phyloP scores from a whole-genome alignment of 352 stramenopile genomes.

The Pythium coloratum region DNA sequence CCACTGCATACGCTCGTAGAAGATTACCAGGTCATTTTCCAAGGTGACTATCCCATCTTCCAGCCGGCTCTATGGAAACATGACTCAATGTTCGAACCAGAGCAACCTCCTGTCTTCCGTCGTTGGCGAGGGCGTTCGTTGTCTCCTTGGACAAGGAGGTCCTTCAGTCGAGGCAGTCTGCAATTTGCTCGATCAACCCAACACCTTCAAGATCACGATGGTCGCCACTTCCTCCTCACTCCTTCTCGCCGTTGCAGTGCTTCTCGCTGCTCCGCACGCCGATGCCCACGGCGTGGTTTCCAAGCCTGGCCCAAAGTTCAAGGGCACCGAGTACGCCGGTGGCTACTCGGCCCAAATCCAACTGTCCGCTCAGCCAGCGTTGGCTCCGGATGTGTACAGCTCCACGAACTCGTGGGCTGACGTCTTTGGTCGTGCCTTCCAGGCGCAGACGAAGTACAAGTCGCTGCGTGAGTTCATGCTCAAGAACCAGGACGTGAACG shows the following conservation, averaged over 20 bases:
- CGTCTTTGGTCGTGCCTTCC: conserved; percentile 29
- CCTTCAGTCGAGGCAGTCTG: neutral
- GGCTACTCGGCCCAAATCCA: conserved; percentile 7
- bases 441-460: conserved; percentile 41
- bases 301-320: conserved; percentile 12
- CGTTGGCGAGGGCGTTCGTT: too few species aligned
- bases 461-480: conserved; percentile 44
- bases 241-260: conserved; percentile 1
- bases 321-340: conserved; percentile 13
- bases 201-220: neutral
- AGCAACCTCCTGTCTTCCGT: too few species aligned
- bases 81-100: too few species aligned
- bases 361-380: neutral
- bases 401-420: conserved; percentile 14
- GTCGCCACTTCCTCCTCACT: conserved; percentile 1
- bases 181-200: neutral
- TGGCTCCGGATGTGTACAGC: conserved; percentile 14
- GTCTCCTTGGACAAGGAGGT: neutral
- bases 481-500: conserved; percentile 37
- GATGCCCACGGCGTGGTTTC: conserved; percentile 14
- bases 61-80: too few species aligned
- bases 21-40: too few species aligned
- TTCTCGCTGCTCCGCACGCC: neutral
- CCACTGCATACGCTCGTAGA: too few species aligned
- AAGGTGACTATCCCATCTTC: too few species aligned